Evolutionary conservation across 768 basidiomycete species (phyloP).

Genomic region (Boletus rubropictus): DNA sequence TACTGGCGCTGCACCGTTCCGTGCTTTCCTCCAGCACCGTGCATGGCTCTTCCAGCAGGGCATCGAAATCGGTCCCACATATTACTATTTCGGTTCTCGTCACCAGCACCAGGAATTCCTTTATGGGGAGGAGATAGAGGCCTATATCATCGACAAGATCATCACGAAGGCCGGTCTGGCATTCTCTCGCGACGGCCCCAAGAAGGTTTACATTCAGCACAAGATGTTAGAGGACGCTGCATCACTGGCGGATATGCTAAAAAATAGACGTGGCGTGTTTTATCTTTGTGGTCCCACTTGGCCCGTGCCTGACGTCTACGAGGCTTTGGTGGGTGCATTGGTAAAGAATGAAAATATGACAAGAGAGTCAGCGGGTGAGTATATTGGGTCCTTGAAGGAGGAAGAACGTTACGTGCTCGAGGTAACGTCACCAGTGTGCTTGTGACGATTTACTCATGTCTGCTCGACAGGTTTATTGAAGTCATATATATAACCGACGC

Average conservation of each 20-base stretch:
- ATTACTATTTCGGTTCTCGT: conserved; percentile 99
- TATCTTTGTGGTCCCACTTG: conserved; percentile 98
- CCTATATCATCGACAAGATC: conserved; percentile 77
- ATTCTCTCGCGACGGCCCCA: conserved; percentile 88
- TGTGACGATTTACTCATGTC: neutral
- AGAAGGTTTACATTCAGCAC: conserved; percentile 98
- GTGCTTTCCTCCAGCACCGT: conserved; percentile 96
- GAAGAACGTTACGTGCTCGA: conserved; percentile 97
- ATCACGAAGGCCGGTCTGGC: conserved; percentile 91
- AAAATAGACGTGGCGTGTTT: conserved; percentile 74
- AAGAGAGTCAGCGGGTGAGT: conserved; percentile 63
- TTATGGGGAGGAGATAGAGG: conserved; percentile 95
- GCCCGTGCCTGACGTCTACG: conserved; percentile 98
- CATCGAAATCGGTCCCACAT: conserved; percentile 79
- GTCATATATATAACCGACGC: no score
- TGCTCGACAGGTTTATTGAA: conserved; percentile 22
- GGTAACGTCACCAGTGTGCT: conserved; percentile 31
- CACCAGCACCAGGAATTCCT: conserved; percentile 94
- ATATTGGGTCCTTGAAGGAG: conserved; percentile 87
- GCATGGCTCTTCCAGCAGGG: conserved; percentile 75
- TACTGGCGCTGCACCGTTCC: conserved; percentile 98
- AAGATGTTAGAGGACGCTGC: conserved; percentile 92
- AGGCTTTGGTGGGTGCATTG: conserved; percentile 82
- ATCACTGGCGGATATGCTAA: conserved; percentile 67
- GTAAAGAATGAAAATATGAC: conserved; percentile 64